Conservation (phyloP, 139 green algal species). For the Tetradesmus obliquus region DNA sequence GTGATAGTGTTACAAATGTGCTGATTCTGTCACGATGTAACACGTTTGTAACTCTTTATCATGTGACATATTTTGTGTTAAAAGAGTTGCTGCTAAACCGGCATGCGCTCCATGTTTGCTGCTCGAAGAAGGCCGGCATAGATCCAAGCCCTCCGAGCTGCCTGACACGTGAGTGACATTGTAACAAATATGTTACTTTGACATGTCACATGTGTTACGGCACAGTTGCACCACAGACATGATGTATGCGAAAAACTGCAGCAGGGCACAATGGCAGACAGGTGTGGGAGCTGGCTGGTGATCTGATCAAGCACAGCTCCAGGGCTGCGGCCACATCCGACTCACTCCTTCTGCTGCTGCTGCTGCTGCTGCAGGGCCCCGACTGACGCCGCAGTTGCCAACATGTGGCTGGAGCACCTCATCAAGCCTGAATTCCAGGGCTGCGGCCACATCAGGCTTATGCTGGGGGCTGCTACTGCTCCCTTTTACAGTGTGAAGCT, state of each 20-base stretch:
- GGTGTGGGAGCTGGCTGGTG: neutral
- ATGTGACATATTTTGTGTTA: neutral
- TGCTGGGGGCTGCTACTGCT: neutral
- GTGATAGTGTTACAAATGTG: neutral
- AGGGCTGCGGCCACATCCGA: neutral
- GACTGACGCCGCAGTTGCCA: neutral
- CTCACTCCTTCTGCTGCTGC: neutral
- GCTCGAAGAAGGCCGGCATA: neutral
- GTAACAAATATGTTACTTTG: neutral
- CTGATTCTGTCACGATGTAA: too few species aligned
- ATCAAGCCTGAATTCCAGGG: neutral
- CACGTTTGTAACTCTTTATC: too few species aligned
- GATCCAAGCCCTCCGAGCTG: neutral
- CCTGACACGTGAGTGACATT: neutral
- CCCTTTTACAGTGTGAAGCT: neutral
- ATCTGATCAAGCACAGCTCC: neutral
- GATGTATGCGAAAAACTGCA: too few species aligned
- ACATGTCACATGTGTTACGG: too few species aligned
- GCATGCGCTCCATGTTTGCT: neutral
- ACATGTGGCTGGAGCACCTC: neutral
- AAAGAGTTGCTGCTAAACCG: too few species aligned
- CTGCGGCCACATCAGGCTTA: neutral
- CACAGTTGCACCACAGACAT: too few species aligned
- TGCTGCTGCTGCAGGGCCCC: neutral
- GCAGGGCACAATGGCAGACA: neutral